phyloP scores from a whole-genome alignment of 495 filamentous ascomycete genomes.

The Aspergillus bridgeri region DNA sequence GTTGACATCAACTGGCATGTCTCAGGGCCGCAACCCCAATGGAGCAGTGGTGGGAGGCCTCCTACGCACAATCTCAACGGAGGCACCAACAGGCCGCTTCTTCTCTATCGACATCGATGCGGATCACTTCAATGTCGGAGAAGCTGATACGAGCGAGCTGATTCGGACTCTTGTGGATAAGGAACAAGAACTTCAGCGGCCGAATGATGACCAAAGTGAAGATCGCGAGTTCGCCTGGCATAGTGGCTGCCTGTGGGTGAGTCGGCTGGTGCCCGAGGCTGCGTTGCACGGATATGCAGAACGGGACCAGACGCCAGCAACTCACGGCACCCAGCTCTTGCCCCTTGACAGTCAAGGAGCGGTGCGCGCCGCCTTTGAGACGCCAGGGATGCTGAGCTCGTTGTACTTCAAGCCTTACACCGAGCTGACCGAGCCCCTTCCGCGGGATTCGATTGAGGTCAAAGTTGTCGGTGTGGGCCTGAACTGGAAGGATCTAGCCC shows the following conservation, averaged over 20 bases:
- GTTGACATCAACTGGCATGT: neutral
- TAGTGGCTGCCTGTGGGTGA: neutral
- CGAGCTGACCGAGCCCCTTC: neutral
- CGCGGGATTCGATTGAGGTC: neutral
- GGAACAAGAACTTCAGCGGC: neutral
- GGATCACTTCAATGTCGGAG: neutral
- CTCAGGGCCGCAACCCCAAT: neutral
- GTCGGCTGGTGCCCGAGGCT: neutral
- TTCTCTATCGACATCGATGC: constrained; percentile 1
- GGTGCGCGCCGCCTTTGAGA: constrained; percentile 1
- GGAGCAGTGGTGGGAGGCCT: neutral
- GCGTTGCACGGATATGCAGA: neutral
- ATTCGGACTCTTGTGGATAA: neutral
- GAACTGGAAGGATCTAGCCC: neutral
- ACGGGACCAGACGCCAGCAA: neutral
- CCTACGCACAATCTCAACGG: neutral
- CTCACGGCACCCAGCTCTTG: neutral
- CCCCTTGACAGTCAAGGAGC: neutral
- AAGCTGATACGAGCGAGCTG: neutral
- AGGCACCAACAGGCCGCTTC: neutral
- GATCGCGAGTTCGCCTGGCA: constrained; percentile 5
- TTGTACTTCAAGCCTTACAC: neutral
- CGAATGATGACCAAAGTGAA: neutral
- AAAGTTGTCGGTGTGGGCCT: constrained; percentile 1
- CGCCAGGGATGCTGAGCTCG: neutral